Evolutionary conservation across 1,284 basidiomycete genomes (phyloP).

Genomic region (Trametes sp.): DNA sequence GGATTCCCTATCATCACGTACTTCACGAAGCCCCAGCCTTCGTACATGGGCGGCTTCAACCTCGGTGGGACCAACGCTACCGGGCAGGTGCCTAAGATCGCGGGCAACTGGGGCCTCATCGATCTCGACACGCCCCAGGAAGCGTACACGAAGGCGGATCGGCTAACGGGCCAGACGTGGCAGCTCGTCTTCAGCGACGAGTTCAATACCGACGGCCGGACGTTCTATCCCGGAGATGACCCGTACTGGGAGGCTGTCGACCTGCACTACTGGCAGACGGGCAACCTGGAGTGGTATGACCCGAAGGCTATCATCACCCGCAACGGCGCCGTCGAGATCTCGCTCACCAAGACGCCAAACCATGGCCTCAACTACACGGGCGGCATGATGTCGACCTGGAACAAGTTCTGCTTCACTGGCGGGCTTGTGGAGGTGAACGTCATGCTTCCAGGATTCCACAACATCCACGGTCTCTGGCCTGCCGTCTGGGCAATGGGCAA

Average conservation of each 20-base stretch:
- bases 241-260: conserved; percentile 77
- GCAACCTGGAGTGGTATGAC: conserved; percentile 77
- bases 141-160: conserved; percentile 66
- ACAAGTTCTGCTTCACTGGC: conserved; percentile 95
- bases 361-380: conserved; percentile 83
- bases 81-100: conserved; percentile 76
- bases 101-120: conserved; percentile 74
- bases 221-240: conserved; percentile 77
- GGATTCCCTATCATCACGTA: conserved; percentile 85
- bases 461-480: conserved; percentile 60
- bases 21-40: conserved; percentile 59
- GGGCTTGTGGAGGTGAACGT: conserved; percentile 77
- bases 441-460: conserved; percentile 80
- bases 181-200: conserved; percentile 90
- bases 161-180: conserved; percentile 54
- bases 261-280: conserved; percentile 70
- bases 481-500: conserved; percentile 66
- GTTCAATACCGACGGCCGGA: conserved; percentile 82
- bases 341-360: conserved; percentile 66
- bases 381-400: conserved; percentile 80
- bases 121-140: conserved; percentile 78
- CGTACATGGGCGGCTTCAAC: conserved; percentile 74
- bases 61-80: conserved; percentile 83
- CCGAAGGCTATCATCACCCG: conserved; percentile 83
- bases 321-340: conserved; percentile 83